Evolutionary conservation across 176 grass and related monocot genomes (phyloP).

Genomic region (Paspalum notatum): DNA sequence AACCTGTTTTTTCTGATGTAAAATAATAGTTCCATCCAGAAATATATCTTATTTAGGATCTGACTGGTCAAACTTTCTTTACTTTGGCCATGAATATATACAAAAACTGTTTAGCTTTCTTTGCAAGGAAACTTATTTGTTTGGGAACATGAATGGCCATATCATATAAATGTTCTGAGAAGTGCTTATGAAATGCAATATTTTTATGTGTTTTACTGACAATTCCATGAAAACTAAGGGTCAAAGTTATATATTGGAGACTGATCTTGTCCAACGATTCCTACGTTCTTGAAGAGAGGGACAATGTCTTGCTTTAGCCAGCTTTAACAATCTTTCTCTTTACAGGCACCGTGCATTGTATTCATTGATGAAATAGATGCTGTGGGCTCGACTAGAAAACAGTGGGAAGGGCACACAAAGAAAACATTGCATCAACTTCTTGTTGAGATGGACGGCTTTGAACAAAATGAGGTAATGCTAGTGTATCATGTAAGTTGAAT

Average conservation of each 20-base stretch:
- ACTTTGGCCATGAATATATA: not conserved
- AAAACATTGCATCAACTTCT: slow-evolving; percentile 99
- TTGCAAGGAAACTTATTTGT: not conserved
- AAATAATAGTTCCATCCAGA: not conserved
- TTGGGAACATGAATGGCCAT: not conserved
- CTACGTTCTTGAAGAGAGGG: not conserved
- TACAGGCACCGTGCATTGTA: slow-evolving; percentile 96
- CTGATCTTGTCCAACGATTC: not conserved
- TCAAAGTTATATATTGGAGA: not conserved
- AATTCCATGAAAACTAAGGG: not conserved
- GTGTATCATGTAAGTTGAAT: slow-evolving; percentile 18
- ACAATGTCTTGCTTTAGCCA: not conserved
- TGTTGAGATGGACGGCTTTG: slow-evolving; percentile 99
- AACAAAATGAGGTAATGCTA: slow-evolving; percentile 90
- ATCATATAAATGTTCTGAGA: slow-evolving; percentile 13
- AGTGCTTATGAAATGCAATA: not conserved
- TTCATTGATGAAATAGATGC: slow-evolving; percentile 99
- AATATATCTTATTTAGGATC: not conserved
- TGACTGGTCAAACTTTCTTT: not conserved
- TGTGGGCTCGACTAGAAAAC: slow-evolving; percentile 95
- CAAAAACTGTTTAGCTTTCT: not conserved
- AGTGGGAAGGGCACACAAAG: slow-evolving; percentile 99
- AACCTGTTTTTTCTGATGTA: slow-evolving; percentile 11
- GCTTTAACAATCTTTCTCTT: slow-evolving; percentile 20
- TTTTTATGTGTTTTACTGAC: not conserved